Evolutionary conservation across 495 filamentous ascomycete genomes (phyloP).

Genomic region (Chaetomium cochliodes): DNA sequence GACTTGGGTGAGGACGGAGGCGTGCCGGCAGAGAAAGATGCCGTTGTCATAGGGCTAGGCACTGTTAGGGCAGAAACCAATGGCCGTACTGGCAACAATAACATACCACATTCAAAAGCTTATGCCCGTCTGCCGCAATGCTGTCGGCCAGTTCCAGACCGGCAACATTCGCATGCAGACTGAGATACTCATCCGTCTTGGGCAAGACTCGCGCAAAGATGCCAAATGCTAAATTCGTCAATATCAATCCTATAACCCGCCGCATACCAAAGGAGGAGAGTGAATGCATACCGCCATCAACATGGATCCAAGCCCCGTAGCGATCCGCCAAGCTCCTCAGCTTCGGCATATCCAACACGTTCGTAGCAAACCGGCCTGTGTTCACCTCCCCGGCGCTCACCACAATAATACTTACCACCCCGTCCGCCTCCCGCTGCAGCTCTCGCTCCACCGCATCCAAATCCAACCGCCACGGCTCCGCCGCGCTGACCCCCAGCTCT

Average conservation of each 20-base stretch:
- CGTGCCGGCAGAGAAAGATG: conserved; percentile 74
- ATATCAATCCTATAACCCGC: not conserved
- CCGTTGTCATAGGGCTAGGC: conserved; percentile 82
- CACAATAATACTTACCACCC: conserved; percentile 68
- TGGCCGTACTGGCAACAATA: not conserved
- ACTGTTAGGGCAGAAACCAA: conserved; percentile 3
- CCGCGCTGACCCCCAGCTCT: conserved; percentile 49
- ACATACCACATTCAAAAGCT: conserved; percentile 82
- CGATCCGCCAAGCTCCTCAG: conserved; percentile 69
- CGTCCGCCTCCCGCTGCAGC: conserved; percentile 45
- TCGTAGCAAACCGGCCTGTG: conserved; percentile 77
- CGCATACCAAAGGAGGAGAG: not conserved
- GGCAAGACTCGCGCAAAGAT: conserved; percentile 71
- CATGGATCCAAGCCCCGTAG: conserved; percentile 83
- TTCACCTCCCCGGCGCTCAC: conserved; percentile 89
- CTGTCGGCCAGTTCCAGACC: conserved; percentile 86
- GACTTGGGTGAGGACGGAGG: conserved; percentile 55
- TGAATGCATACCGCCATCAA: conserved; percentile 64
- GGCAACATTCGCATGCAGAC: conserved; percentile 53
- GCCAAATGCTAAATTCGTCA: conserved; percentile 65
- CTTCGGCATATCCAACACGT: conserved; percentile 57
- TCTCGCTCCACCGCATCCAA: conserved; percentile 56
- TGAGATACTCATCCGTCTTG: conserved; percentile 56
- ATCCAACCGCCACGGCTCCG: conserved; percentile 65
- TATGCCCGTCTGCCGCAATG: conserved; percentile 83